A percentile compares a stretch with the other conserved stretches of the same genome.
These are phyloP conservation scores for Amanita fuliginea DNA, from an alignment of 768 basidiomycete species.

Conservation along the genomic window DNA sequence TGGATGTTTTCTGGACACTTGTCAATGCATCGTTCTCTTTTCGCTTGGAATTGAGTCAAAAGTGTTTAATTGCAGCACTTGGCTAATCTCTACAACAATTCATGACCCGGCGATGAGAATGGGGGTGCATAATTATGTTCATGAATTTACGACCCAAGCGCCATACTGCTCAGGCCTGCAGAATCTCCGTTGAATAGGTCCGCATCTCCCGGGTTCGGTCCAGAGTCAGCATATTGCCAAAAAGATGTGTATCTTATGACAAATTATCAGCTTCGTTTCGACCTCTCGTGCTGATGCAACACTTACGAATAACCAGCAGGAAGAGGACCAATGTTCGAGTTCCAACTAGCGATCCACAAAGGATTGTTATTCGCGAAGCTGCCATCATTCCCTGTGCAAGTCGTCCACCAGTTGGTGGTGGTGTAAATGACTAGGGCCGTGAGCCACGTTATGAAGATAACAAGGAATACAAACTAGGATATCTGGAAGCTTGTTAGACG, in stretches of 20 bases:
- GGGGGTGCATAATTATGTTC: no score
- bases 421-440: conserved; percentile 41
- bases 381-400: conserved; percentile 50
- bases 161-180: neutral
- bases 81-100: no score
- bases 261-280: neutral
- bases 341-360: conserved; percentile 49
- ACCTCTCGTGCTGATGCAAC: neutral
- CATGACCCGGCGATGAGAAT: no score
- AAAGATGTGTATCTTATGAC: conserved; percentile 35
- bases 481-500: conserved; percentile 16
- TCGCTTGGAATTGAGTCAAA: no score
- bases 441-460: neutral
- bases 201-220: conserved; percentile 46
- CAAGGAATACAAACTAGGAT: conserved; percentile 22
- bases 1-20: no score
- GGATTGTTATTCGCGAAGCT: conserved; percentile 40
- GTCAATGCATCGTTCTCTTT: no score
- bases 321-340: conserved; percentile 38
- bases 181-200: conserved; percentile 44
- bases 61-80: no score
- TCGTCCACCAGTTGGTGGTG: conserved; percentile 58
- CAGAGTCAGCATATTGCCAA: conserved; percentile 50
- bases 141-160: neutral
- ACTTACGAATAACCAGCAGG: conserved; percentile 47